These are phyloP conservation scores for Pyrenophora seminiperda DNA, from an alignment of 2,329 filamentous ascomycete species.

Conservation along the genomic window DNA sequence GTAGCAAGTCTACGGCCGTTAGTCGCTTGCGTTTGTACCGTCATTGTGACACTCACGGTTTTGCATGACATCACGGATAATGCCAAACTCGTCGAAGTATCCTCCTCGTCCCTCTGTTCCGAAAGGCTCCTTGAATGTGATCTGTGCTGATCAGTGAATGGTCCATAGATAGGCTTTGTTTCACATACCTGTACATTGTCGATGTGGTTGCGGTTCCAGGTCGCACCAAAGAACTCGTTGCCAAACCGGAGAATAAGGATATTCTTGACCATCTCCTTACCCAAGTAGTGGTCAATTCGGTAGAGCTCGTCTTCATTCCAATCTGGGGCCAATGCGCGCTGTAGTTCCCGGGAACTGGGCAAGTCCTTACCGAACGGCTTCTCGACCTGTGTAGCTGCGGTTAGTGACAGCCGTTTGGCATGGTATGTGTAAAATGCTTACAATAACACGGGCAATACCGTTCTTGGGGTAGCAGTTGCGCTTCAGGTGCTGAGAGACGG, in stretches of 20 bases:
- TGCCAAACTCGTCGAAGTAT: slow-evolving; percentile 99
- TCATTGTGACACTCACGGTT: slow-evolving; percentile 66
- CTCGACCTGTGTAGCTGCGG: slow-evolving; percentile 70
- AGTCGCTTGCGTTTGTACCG: slow-evolving; percentile 10
- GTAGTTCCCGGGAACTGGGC: slow-evolving; percentile 88
- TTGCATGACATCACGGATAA: slow-evolving; percentile 99
- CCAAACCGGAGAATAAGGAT: slow-evolving; percentile 97
- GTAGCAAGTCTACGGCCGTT: slow-evolving; percentile 70
- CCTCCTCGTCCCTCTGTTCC: slow-evolving; percentile 96
- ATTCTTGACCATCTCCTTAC: slow-evolving; percentile 99
- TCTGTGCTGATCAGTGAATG: slow-evolving; percentile 54
- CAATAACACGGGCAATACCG: slow-evolving; percentile 92
- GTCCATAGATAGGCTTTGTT: not conserved
- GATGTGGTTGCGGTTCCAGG: slow-evolving; percentile 99
- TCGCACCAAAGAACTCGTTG: slow-evolving; percentile 97
- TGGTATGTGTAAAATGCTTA: slow-evolving; percentile 53
- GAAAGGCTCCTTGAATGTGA: slow-evolving; percentile 99
- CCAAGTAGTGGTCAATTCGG: slow-evolving; percentile 98
- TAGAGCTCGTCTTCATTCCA: slow-evolving; percentile 99
- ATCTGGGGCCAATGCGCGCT: slow-evolving; percentile 92
- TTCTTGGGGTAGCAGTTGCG: slow-evolving; percentile 92
- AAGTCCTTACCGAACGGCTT: slow-evolving; percentile 99
- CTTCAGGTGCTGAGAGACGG: slow-evolving; percentile 96
- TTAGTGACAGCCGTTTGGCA: slow-evolving; percentile 23
- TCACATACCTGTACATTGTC: slow-evolving; percentile 81